phyloP scores from a whole-genome alignment of 2,329 filamentous ascomycete genomes.

The Penicillium sp. region DNA sequence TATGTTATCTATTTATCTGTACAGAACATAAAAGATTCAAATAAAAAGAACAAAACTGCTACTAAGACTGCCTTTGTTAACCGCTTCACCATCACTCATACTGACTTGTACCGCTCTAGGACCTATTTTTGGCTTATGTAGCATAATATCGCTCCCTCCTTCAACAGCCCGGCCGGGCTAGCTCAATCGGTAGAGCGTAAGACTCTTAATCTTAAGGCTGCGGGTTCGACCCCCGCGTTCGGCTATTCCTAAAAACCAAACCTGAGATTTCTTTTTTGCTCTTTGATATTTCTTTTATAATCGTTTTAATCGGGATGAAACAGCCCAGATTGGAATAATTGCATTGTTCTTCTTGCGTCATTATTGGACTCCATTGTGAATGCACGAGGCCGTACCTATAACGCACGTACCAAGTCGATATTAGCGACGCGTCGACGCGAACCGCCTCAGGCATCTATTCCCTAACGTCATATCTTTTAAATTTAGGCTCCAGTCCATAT shows the following conservation, averaged over 20 bases:
- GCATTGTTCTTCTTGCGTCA: neutral
- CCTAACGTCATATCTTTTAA: conserved; percentile 18
- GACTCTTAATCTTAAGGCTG: conserved; percentile 33
- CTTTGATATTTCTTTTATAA: too few species aligned
- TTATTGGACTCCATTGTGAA: neutral
- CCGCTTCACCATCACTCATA: neutral
- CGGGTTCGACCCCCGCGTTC: conserved; percentile 45
- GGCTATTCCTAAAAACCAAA: conserved; percentile 31
- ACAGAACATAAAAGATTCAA: neutral
- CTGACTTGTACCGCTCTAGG: neutral
- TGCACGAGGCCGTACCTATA: neutral
- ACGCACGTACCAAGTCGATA: conserved; percentile 8
- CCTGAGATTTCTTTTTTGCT: conserved; percentile 6
- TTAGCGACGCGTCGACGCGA: conserved; percentile 10
- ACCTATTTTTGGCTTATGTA: neutral
- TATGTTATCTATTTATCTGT: neutral
- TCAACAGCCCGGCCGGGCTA: conserved; percentile 39
- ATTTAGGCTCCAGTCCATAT: conserved; percentile 9
- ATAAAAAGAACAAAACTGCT: neutral
- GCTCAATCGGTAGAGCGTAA: conserved; percentile 49
- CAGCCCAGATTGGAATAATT: neutral
- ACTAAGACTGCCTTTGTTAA: neutral
- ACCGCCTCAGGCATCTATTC: neutral
- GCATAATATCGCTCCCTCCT: fast-evolving
- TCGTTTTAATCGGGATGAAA: neutral